Evolutionary conservation across 148 eudicot genomes (phyloP).

Genomic region (Rhododendron kiyosumense): DNA sequence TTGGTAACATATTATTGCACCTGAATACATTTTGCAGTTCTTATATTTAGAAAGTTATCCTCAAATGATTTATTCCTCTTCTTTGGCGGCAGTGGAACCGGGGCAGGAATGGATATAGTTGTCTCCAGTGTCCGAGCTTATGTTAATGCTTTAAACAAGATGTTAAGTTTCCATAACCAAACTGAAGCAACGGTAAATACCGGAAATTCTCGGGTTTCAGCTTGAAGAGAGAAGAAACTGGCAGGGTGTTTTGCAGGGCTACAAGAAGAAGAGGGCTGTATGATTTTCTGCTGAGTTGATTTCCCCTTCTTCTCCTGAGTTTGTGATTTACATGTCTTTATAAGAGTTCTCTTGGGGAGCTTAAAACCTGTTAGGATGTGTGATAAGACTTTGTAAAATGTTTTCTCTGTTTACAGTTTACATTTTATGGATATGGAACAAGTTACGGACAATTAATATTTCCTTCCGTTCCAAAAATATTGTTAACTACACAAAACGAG

Average conservation of each 20-base stretch:
- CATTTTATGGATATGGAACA: too few relatives aligned
- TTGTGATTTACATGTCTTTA: too few relatives aligned
- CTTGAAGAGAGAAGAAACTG: neutral
- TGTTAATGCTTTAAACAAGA: slow-evolving; percentile 82
- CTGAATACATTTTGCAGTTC: neutral
- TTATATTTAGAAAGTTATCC: neutral
- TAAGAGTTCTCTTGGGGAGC: too few relatives aligned
- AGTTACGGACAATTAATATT: too few relatives aligned
- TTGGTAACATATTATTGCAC: neutral
- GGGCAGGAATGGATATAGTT: slow-evolving; percentile 82
- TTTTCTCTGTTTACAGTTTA: too few relatives aligned
- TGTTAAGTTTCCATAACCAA: slow-evolving; percentile 58
- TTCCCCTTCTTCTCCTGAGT: too few relatives aligned
- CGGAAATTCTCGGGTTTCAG: slow-evolving; percentile 22
- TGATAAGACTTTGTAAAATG: too few relatives aligned
- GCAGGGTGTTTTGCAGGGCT: neutral
- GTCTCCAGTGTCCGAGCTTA: slow-evolving; percentile 91
- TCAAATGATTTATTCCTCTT: neutral
- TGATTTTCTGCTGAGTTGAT: too few relatives aligned
- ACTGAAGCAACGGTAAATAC: slow-evolving; percentile 11
- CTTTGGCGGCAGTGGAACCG: slow-evolving; percentile 66
- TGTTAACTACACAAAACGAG: too few relatives aligned
- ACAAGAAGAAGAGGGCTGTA: neutral
- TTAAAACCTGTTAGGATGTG: too few relatives aligned
- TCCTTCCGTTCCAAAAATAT: too few relatives aligned